These are phyloP conservation scores for Barnettozyma sucrosica DNA, from an alignment of 805 yeast species.

Conservation along the genomic window DNA sequence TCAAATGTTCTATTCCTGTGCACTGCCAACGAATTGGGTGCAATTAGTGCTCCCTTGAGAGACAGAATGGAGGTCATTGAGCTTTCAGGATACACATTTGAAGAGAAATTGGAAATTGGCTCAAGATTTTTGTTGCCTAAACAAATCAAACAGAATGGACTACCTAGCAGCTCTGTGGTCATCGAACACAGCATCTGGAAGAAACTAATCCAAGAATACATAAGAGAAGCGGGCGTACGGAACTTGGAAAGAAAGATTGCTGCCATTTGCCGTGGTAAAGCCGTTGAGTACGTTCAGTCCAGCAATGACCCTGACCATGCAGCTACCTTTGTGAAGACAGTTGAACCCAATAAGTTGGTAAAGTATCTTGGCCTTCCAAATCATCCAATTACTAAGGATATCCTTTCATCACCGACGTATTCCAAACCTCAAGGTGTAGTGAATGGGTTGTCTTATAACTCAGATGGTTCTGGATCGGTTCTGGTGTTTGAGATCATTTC, in stretches of 20 bases:
- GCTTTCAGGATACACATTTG: constrained; percentile 71
- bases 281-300: constrained; percentile 51
- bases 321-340: constrained; percentile 19
- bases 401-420: constrained; percentile 38
- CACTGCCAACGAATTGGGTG: constrained; percentile 74
- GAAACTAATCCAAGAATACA: constrained; percentile 60
- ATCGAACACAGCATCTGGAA: constrained; percentile 51
- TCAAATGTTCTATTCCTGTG: constrained; percentile 79
- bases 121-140: constrained; percentile 65
- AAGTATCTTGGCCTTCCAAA: constrained; percentile 66
- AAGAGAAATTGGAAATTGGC: constrained; percentile 73
- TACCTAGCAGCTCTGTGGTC: constrained; percentile 38
- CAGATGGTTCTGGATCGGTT: constrained; percentile 81
- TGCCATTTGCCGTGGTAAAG: constrained; percentile 73
- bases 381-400: constrained; percentile 36
- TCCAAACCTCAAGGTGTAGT: constrained; percentile 67
- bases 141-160: constrained; percentile 64
- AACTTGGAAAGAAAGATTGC: constrained; percentile 71
- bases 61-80: constrained; percentile 83
- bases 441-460: constrained; percentile 82
- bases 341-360: constrained; percentile 51
- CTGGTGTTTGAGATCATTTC: constrained; percentile 74
- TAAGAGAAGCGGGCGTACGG: constrained; percentile 85
- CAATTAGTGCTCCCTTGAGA: constrained; percentile 67
- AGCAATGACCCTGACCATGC: background rate